phyloP scores from a whole-genome alignment of 2,329 filamentous ascomycete genomes.

The Pyrenophora seminiperda region DNA sequence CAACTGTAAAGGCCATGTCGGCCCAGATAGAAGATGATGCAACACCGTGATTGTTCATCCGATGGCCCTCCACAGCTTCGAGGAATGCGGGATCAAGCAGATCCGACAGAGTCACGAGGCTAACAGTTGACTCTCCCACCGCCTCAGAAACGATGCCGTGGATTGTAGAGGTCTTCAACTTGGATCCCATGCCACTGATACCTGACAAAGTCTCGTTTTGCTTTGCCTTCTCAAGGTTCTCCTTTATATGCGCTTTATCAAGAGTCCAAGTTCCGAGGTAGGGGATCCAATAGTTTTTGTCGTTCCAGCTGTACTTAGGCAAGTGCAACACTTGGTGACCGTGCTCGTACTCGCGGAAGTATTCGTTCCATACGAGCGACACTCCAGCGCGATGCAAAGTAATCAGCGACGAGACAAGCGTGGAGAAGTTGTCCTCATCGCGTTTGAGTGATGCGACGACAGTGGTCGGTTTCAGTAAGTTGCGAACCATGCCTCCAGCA shows the following conservation, averaged over 20 bases:
- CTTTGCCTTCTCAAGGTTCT: background rate
- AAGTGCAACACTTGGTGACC: background rate
- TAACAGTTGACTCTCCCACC: background rate
- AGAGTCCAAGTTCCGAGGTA: background rate
- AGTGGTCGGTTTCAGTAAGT: background rate
- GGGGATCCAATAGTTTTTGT: slow-evolving; percentile 1
- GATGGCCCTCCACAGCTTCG: slow-evolving; percentile 11
- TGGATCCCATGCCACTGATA: background rate
- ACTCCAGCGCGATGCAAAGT: background rate
- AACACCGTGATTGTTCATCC: slow-evolving; percentile 18
- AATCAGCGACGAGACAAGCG: background rate
- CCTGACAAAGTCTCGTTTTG: background rate
- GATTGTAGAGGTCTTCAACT: background rate
- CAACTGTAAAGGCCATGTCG: slow-evolving; percentile 58
- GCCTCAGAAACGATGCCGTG: background rate
- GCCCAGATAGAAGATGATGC: slow-evolving; percentile 51
- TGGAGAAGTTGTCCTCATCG: background rate
- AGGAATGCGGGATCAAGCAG: background rate
- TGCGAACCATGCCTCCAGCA: background rate
- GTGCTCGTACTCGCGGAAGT: background rate
- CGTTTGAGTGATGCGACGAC: background rate
- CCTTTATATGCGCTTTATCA: background rate
- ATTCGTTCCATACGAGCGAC: background rate
- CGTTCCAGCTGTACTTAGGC: background rate
- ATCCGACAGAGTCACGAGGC: background rate